Evolutionary conservation across 139 green algal genomes (phyloP).

Genomic region (Tetraselmis chui): DNA sequence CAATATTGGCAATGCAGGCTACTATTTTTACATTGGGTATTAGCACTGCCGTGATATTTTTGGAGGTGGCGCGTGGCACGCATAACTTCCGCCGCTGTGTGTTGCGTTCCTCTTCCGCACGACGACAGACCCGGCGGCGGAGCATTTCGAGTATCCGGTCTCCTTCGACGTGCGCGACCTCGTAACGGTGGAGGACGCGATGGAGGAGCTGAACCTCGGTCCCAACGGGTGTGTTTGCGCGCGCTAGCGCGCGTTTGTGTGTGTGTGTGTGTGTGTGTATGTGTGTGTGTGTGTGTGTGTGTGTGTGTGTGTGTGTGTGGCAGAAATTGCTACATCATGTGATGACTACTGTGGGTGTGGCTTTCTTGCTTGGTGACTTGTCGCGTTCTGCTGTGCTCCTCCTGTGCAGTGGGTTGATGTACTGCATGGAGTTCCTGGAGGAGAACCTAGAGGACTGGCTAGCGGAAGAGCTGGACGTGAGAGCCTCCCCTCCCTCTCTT

Average conservation of each 20-base stretch:
- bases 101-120: conserved; percentile 38
- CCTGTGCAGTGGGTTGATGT: conserved; percentile 79
- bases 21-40: no score
- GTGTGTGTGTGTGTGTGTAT: no score
- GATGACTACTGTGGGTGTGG: no score
- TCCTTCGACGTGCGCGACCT: conserved; percentile 83
- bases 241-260: no score
- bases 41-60: conserved; percentile 4
- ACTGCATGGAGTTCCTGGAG: conserved; percentile 98
- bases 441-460: conserved; percentile 95
- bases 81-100: not conserved
- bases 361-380: no score
- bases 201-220: conserved; percentile 90
- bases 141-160: conserved; percentile 88
- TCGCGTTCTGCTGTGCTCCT: not conserved
- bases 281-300: no score
- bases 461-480: conserved; percentile 74
- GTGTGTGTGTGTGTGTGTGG: no score
- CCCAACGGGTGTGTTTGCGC: conserved; percentile 76
- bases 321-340: not conserved
- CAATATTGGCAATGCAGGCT: no score
- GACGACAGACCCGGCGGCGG: conserved; percentile 83
- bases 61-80: conserved; percentile 3
- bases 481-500: not conserved
- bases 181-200: conserved; percentile 87